Evolutionary conservation across 2,329 filamentous ascomycete genomes (phyloP), one percentile per base, ranked within the genome.

Genomic region (Arthrobotrys sphaeroides): DNA sequence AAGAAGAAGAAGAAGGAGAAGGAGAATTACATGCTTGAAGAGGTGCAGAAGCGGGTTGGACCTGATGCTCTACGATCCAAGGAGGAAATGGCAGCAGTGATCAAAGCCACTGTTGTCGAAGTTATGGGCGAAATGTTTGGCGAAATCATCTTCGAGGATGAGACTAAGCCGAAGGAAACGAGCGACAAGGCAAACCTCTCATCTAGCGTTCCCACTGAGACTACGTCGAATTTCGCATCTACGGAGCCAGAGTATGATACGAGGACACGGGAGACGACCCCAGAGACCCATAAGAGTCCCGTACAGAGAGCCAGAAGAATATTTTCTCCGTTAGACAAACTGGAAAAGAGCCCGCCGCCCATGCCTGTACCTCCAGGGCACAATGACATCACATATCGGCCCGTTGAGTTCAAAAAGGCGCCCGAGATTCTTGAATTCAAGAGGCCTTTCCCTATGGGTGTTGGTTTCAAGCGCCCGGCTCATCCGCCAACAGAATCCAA

Each of bases 121-220:
- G 73, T 77, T 20, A 77, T 77, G 73, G 45, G 45, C 18, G 73
- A 77, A 31, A 66, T 77, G 66, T 70, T 77, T 43, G 73, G 73
- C 26, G 73, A 77, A 53, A 77, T 77, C 31, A 77, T 77, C 18
- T 69, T 72, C 36, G 73, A 77, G 22, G 66, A 77, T 43, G 73
- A 76, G 7, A 43, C 18, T 6, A 61, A 55, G 40, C 31, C 3
- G 33, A 74, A 57, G 62, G 70, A 74, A n/a, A 13, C 13, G 9
- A 38, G 31, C 9, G 64, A 75, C 3, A 64, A 20, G 40, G 67
- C 64, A 6, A 74, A 68, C 26, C 22, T 64, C 18, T 69, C 72
- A 16, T 75, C 72, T n/a, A 43, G 28, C 3, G 49, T 69, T 5
- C 28, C 55, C 9, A 69, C 72, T 4, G 72, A 75, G 3, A 4